Evolutionary conservation across 2,329 filamentous ascomycete genomes (phyloP).

Genomic region (Calonectria leucothoes): DNA sequence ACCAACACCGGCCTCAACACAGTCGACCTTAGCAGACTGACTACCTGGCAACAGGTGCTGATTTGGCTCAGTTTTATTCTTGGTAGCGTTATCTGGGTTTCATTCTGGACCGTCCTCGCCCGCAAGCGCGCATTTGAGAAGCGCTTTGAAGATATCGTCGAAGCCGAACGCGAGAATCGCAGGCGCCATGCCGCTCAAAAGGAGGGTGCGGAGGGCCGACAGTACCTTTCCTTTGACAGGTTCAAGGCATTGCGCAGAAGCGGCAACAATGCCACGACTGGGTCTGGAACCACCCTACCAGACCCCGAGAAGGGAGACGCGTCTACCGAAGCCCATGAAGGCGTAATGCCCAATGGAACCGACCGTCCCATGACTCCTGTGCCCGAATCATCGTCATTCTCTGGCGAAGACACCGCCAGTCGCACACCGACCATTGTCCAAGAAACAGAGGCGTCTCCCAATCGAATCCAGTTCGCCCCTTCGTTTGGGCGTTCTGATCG

Average conservation of each 20-base stretch:
- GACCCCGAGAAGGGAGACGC: not conserved
- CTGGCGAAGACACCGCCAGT: slow-evolving; percentile 36
- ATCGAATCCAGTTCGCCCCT: slow-evolving; percentile 36
- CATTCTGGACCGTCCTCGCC: slow-evolving; percentile 70
- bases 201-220: slow-evolving; percentile 20
- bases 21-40: slow-evolving; percentile 71
- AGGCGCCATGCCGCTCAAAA: slow-evolving; percentile 27
- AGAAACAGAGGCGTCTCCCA: slow-evolving; percentile 17
- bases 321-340: not conserved
- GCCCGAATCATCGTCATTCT: slow-evolving; percentile 30
- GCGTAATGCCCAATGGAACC: not conserved
- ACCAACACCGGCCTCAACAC: slow-evolving; percentile 77
- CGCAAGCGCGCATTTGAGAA: slow-evolving; percentile 72
- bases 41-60: slow-evolving; percentile 75
- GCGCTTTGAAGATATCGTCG: slow-evolving; percentile 66
- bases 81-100: slow-evolving; percentile 76
- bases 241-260: slow-evolving; percentile 28
- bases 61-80: slow-evolving; percentile 74
- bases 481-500: slow-evolving; percentile 17
- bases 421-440: slow-evolving; percentile 34
- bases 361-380: slow-evolving; percentile 34
- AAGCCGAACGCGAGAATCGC: slow-evolving; percentile 50
- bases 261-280: not conserved
- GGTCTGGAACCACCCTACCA: not conserved
- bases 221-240: slow-evolving; percentile 36